phyloP scores from a whole-genome alignment of 1,139 yeast genomes.

The Magnusiomyces tetraspermus region DNA sequence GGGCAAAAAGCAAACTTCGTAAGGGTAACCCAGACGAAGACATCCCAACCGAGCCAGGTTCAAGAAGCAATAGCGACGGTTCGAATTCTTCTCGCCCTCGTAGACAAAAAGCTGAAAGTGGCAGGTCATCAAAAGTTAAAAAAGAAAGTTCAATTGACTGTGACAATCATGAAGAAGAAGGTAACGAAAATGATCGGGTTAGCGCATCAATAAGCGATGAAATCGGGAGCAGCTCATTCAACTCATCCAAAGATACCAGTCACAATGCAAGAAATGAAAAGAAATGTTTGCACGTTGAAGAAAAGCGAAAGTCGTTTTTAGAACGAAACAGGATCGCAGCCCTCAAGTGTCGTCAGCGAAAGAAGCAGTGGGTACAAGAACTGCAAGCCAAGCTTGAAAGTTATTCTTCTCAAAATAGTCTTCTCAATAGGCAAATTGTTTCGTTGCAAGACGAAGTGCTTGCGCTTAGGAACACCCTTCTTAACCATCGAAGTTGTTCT shows the following conservation, averaged over 20 bases:
- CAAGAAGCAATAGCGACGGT: background rate
- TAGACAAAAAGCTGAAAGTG: background rate
- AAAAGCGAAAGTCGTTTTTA: conserved; percentile 69
- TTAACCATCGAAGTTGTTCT: conserved; percentile 32
- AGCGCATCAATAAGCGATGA: too few relatives aligned
- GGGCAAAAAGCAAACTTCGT: background rate
- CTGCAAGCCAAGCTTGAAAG: conserved; percentile 71
- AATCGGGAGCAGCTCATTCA: conserved; percentile 1
- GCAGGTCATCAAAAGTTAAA: background rate
- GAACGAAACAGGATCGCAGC: conserved; percentile 95
- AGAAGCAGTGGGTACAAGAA: conserved; percentile 76
- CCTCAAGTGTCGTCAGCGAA: conserved; percentile 86
- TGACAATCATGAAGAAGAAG: background rate
- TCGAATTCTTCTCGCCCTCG: background rate
- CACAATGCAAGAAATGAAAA: conserved; percentile 14
- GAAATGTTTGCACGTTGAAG: conserved; percentile 42
- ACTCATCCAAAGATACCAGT: background rate
- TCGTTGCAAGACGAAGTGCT: conserved; percentile 52
- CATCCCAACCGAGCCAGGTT: background rate
- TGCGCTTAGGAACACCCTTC: conserved; percentile 37
- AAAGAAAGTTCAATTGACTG: background rate
- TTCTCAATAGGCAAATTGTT: conserved; percentile 49
- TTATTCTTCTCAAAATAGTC: conserved; percentile 66
- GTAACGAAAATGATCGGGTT: background rate
- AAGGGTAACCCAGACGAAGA: background rate